Evolutionary conservation across 2,329 filamentous ascomycete genomes (phyloP).

Genomic region (Cercospora beticola): DNA sequence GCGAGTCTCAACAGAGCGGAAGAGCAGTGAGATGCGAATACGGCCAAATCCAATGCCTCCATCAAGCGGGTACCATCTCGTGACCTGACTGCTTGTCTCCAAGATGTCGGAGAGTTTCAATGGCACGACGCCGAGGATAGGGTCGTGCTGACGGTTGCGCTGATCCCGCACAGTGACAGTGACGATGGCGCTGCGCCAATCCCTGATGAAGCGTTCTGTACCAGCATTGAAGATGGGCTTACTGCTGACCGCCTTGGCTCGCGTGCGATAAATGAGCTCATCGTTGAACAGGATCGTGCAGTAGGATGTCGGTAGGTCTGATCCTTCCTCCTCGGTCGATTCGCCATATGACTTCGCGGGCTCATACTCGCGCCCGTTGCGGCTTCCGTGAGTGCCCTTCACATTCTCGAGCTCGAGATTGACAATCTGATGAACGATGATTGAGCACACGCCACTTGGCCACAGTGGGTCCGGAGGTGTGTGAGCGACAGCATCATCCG

Average conservation of each 20-base stretch:
- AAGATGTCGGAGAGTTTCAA: conserved; percentile 86
- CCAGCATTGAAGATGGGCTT: conserved; percentile 97
- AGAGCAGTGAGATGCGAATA: conserved; percentile 81
- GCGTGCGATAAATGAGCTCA: conserved; percentile 86
- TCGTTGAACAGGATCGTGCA: conserved; percentile 92
- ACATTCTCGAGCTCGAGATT: conserved; percentile 90
- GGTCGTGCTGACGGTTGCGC: conserved; percentile 87
- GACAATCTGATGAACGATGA: conserved; percentile 92
- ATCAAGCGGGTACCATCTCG: conserved; percentile 93
- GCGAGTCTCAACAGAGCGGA: conserved; percentile 82
- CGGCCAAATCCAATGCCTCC: conserved; percentile 89
- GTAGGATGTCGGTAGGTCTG: conserved; percentile 82
- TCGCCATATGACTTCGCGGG: conserved; percentile 84
- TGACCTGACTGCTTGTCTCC: conserved; percentile 80
- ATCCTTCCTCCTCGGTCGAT: conserved; percentile 78
- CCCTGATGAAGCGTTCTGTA: conserved; percentile 86
- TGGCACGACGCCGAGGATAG: conserved; percentile 87
- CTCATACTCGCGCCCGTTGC: conserved; percentile 83
- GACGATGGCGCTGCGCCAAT: conserved; percentile 85
- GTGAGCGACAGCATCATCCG: conserved; percentile 81
- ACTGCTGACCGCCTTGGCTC: conserved; percentile 87
- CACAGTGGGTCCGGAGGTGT: conserved; percentile 95
- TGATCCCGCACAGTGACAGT: conserved; percentile 87
- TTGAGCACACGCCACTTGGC: conserved; percentile 83
- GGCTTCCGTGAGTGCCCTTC: conserved; percentile 77